Evolutionary conservation across 2,329 filamentous ascomycete species (phyloP).

Genomic region (Penicillium verrucosum): DNA sequence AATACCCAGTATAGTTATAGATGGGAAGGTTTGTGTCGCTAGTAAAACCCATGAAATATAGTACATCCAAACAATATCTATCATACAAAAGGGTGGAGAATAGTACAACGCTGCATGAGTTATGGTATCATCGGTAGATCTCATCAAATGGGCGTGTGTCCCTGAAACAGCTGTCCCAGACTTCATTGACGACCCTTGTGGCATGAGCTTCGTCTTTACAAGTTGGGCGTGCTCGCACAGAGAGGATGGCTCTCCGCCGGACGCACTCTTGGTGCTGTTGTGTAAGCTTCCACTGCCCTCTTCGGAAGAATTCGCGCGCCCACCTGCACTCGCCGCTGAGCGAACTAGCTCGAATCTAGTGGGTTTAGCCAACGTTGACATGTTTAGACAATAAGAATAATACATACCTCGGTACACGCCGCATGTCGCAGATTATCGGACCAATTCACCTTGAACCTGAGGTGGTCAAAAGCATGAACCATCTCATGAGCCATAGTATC

Average conservation of each 20-base stretch:
- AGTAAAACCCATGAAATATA: conserved; percentile 19
- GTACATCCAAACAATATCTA: conserved; percentile 24
- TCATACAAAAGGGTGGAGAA: conserved; percentile 16
- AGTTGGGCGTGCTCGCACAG: conserved; percentile 70
- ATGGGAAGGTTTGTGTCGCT: neutral
- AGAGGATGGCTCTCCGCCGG: conserved; percentile 72
- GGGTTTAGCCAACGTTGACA: conserved; percentile 12
- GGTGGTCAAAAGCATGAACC: conserved; percentile 93
- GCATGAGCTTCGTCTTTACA: conserved; percentile 87
- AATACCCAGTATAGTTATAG: neutral
- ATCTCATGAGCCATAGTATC: conserved; percentile 96
- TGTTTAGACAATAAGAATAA: neutral
- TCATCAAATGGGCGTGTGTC: conserved; percentile 97
- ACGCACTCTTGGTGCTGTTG: conserved; percentile 95
- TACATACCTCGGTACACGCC: conserved; percentile 80
- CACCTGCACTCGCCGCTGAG: conserved; percentile 93
- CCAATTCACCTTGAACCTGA: conserved; percentile 88
- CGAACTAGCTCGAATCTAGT: conserved; percentile 83
- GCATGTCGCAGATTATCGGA: conserved; percentile 78
- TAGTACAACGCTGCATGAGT: neutral
- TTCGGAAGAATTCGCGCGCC: conserved; percentile 76
- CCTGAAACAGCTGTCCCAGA: conserved; percentile 96
- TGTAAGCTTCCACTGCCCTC: conserved; percentile 82
- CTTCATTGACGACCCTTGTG: conserved; percentile 83
- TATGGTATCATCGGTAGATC: conserved; percentile 66